Base-by-base conservation (phyloP, 2,329 filamentous ascomycete genomes). In the Ophiostoma fasciatum region DNA sequence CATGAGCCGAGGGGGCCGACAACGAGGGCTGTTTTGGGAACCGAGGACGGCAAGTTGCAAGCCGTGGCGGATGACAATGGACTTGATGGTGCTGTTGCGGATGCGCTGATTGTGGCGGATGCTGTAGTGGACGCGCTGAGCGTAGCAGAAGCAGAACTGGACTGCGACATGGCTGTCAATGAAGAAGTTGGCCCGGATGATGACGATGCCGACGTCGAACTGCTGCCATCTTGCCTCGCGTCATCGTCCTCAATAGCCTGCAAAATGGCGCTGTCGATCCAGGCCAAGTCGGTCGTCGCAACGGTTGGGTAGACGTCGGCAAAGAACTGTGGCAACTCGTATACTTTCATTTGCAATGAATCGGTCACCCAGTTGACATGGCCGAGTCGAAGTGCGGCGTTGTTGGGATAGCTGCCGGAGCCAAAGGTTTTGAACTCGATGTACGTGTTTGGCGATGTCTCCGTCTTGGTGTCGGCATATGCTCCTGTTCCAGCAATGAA, bases 351-450 rank as follows among this genome's bases (percentile, higher is more conserved):
- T 20, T 52, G 51, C 4, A 49, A 47, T 0, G 48, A 42, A 23
- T 49, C 45, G 0, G 53, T 55, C 25, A 62, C 41, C 14, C 48
- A 40, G 8, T 46, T 45, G 9, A 62, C 51, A 21, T 59, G 61
- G 4, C 43, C 43, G 0, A 52, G 43, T 14, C 60, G 53, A 7
- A 48, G 42, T 3, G 48, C 49, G 2, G 44, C 42, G 33, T 63
- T 61, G 31, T 48, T 51, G 3, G 48, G 28, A 35, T 61, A 64
- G 17, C 56, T 54, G 1, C 62, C 61, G 1, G 50, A 42, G 0
- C 62, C 62, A 1, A 51, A 58, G 1, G 52, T 62, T 17, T 43
- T 44, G 36, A 57, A 66, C 46, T 66, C 62, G 3, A 54, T 48
- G 40, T 60, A 63, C n/a, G 52, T 47, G 15, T 58, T 48, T 15